Base-by-base conservation (phyloP, 2,329 filamentous ascomycete species). In the Monosporascus sp. region DNA sequence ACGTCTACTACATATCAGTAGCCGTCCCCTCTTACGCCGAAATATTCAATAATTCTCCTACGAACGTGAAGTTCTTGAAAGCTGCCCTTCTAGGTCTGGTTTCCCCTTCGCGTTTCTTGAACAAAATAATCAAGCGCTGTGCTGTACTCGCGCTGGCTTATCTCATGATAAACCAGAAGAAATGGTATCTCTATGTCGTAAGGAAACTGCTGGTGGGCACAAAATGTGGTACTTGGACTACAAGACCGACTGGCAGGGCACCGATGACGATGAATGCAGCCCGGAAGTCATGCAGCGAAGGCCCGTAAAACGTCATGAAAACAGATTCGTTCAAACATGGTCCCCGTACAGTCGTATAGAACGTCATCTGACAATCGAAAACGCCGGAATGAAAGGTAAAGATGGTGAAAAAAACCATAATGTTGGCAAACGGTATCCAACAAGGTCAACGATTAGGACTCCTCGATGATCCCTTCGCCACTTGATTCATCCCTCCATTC, bases 401-500 rank as follows among this genome's bases (percentile, higher is more conserved):
- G 52, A 41, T 44, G 38, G 37, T 51, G 44, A 48, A 49, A 50
- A 3, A 57, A 55, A 48, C 28, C 28, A 11, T 9, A 31, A 5
- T 48, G 38, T 50, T 46, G 49, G 9, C 41, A 35, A 38, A 51
- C 49, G 48, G 49, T 24, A 14, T 49, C 9, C 15, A 26, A 22
- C 11, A 5, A 41, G 35, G 24, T 22, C 9, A 50, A 26, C n/a
- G 37, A 49, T 71, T 70, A 86, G 11, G 82, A 74, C 63, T 85
- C 81, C 63, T 85, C 81, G 65, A 78, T 79, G 60, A 85, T 85
- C 46, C 80, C 80, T 58, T 88, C 86, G 62, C 91, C 91, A 51
- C 89, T 87, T 28, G 87, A 87, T 60, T 88, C 86, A 63, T 97
- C 93, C 55, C 93, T 84, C 94, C 94, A 99, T 62, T 96, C 91